These are phyloP conservation scores for Yamadazyma songkhlaensis DNA, from an alignment of 1,139 yeast species.

Conservation along the genomic window DNA sequence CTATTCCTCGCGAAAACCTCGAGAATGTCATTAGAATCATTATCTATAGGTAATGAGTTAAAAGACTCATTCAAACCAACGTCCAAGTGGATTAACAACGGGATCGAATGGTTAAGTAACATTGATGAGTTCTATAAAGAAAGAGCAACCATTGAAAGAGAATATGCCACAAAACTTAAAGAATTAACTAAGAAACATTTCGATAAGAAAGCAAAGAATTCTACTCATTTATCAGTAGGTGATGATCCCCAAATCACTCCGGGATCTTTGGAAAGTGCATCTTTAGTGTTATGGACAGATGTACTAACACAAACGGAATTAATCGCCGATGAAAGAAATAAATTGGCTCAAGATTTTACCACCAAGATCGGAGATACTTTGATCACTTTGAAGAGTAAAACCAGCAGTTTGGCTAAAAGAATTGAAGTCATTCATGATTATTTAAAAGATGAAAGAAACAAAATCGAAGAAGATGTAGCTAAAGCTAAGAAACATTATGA, in stretches of 20 bases:
- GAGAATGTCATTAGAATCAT: slow-evolving; percentile 13
- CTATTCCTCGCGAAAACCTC: slow-evolving; percentile 13
- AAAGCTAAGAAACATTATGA: slow-evolving; percentile 78
- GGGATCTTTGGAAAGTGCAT: slow-evolving; percentile 89
- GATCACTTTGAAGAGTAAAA: slow-evolving; percentile 49
- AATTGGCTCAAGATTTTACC: slow-evolving; percentile 61
- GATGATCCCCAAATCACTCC: slow-evolving; percentile 90
- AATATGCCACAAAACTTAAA: slow-evolving; percentile 68
- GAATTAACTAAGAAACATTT: slow-evolving; percentile 67
- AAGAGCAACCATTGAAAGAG: slow-evolving; percentile 77
- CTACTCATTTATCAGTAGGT: slow-evolving; percentile 80
- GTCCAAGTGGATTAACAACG: slow-evolving; percentile 71
- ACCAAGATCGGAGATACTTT: slow-evolving; percentile 64
- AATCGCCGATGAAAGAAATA: slow-evolving; percentile 64
- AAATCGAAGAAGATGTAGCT: slow-evolving; percentile 61
- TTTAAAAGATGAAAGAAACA: slow-evolving; percentile 54
- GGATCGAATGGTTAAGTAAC: slow-evolving; percentile 73
- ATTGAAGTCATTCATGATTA: slow-evolving; percentile 61
- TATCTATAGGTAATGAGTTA: slow-evolving; percentile 62
- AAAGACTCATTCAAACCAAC: slow-evolving; percentile 80
- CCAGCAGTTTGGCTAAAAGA: slow-evolving; percentile 52
- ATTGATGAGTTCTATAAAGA: slow-evolving; percentile 82
- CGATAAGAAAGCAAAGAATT: slow-evolving; percentile 69
- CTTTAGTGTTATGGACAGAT: slow-evolving; percentile 94
- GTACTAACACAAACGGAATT: slow-evolving; percentile 81